Percentiles rank a stretch among this genome's conserved stretches.
These are phyloP conservation scores for Cornus suecica DNA, from an alignment of 148 eudicot species.

Conservation along the genomic window DNA sequence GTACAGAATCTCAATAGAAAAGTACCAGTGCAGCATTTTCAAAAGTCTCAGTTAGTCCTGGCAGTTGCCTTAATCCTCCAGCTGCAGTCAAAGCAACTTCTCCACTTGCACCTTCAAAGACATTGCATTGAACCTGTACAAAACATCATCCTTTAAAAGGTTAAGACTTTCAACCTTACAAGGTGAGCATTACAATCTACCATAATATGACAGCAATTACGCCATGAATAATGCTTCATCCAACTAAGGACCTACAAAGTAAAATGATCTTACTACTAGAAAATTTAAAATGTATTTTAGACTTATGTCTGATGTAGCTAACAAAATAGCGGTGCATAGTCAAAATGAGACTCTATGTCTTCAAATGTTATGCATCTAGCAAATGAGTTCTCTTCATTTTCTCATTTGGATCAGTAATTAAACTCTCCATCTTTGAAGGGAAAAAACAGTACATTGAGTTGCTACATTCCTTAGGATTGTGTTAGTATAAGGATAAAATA, in stretches of 20 bases:
- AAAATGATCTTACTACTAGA: no score
- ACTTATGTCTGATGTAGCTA: not conserved
- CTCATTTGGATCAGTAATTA: no score
- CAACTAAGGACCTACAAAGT: not conserved
- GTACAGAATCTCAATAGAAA: not conserved
- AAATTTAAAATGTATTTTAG: no score
- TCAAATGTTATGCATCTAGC: no score
- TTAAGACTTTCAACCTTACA: not conserved
- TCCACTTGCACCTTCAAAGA: constrained; percentile 82
- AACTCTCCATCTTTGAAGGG: no score
- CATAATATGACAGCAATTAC: not conserved
- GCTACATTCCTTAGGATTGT: no score
- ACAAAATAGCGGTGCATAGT: not conserved
- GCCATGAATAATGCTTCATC: not conserved
- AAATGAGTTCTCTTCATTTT: no score
- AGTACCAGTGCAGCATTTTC: constrained; percentile 92
- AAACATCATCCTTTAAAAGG: constrained; percentile 14
- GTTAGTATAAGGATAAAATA: no score
- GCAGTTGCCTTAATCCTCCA: constrained; percentile 83
- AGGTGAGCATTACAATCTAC: not conserved
- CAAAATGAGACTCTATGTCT: no score
- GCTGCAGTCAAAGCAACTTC: constrained; percentile 83
- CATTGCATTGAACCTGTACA: constrained; percentile 75
- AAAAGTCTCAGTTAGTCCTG: constrained; percentile 46
- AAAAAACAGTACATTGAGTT: no score